Conservation (phyloP, 1,284 basidiomycete genomes). For the Wallemia ichthyophaga region DNA sequence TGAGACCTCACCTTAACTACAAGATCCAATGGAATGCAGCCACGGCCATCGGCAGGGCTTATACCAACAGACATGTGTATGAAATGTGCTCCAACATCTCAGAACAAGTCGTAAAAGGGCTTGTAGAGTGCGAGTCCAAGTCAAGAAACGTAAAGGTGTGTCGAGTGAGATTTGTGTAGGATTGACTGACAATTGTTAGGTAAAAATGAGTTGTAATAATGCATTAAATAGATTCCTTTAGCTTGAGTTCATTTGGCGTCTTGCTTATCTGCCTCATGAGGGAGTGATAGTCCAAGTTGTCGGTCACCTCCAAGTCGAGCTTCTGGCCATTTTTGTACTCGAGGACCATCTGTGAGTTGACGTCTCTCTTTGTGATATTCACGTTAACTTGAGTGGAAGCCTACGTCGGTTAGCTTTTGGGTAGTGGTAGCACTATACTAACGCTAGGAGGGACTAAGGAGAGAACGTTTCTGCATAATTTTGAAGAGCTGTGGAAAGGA, state of each 20-base stretch:
- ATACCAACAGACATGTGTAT: not conserved
- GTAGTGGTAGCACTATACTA: not conserved
- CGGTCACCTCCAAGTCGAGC: not conserved
- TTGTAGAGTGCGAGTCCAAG: not conserved
- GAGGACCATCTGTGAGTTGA: not conserved
- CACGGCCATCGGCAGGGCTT: not conserved
- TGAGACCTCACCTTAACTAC: not conserved
- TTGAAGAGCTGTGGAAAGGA: not conserved
- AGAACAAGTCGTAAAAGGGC: not conserved
- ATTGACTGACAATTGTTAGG: not conserved
- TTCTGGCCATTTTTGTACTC: not conserved
- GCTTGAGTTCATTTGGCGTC: not conserved
- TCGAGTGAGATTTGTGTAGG: not conserved
- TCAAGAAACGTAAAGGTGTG: not conserved
- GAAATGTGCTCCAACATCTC: not conserved
- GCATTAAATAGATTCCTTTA: constrained; percentile 1
- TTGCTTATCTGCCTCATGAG: not conserved
- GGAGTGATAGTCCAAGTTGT: not conserved
- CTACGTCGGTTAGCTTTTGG: not conserved
- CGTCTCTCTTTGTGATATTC: not conserved
- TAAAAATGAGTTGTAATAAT: not conserved
- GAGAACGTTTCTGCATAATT: not conserved
- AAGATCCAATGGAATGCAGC: not conserved
- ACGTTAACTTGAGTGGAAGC: not conserved
- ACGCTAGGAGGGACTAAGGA: not conserved